Evolutionary conservation across 768 basidiomycete species (phyloP).

Genomic region (Imleria badia): DNA sequence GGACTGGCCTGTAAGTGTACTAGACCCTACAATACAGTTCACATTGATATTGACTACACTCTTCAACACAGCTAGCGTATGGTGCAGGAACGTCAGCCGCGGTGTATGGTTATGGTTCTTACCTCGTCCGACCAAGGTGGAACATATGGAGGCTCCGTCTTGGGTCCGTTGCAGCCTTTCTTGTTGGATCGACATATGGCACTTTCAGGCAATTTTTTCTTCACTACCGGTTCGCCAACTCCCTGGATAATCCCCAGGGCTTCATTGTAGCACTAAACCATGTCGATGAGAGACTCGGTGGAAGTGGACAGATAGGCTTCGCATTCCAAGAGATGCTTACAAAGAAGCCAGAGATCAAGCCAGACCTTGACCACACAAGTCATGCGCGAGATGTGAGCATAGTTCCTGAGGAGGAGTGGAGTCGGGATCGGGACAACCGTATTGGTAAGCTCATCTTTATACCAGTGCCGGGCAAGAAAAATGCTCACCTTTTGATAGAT

Average conservation of each 20-base stretch:
- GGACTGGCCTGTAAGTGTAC: constrained; percentile 42
- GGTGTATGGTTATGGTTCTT: constrained; percentile 26
- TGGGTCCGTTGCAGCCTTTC: constrained; percentile 23
- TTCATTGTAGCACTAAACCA: constrained; percentile 33
- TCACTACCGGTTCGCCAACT: constrained; percentile 31
- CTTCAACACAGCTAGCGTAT: constrained; percentile 19
- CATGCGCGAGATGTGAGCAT: constrained; percentile 5
- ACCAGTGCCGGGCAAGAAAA: neutral
- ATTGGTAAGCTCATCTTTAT: constrained; percentile 13
- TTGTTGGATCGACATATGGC: constrained; percentile 35
- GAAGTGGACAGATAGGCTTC: constrained; percentile 28
- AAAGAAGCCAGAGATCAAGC: constrained; percentile 13
- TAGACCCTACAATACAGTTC: neutral
- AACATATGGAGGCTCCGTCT: constrained; percentile 25
- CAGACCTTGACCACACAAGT: neutral
- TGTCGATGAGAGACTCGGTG: constrained; percentile 32
- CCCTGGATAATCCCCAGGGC: constrained; percentile 30
- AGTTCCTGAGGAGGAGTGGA: constrained; percentile 20
- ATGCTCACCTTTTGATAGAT: constrained; percentile 3
- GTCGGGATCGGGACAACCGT: constrained; percentile 4
- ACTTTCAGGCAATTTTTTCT: constrained; percentile 28
- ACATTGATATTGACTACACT: constrained; percentile 1
- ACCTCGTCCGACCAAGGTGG: constrained; percentile 30
- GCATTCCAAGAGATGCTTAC: constrained; percentile 25
- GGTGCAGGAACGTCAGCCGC: constrained; percentile 24